phyloP scores from a whole-genome alignment of 2,329 filamentous ascomycete species.

The Mycosphaerella arachidis region DNA sequence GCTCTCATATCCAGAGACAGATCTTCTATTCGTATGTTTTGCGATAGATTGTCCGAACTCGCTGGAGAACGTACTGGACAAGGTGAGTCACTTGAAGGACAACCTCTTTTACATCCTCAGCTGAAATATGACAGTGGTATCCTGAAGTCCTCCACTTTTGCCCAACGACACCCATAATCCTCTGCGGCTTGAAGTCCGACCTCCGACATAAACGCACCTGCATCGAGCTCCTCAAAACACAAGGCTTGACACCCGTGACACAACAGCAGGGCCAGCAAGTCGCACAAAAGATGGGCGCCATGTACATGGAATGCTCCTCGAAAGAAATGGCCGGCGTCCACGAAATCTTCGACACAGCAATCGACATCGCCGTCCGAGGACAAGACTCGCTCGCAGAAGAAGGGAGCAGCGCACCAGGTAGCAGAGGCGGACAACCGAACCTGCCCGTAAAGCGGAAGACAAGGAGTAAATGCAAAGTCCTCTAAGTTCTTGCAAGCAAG shows the following conservation, averaged over 20 bases:
- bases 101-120: not conserved
- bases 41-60: slow-evolving; percentile 98
- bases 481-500: slow-evolving; percentile 48
- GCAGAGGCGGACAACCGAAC: slow-evolving; percentile 34
- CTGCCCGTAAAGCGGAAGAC: slow-evolving; percentile 62
- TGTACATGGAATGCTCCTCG: slow-evolving; percentile 97
- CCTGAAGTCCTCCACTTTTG: slow-evolving; percentile 99
- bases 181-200: slow-evolving; percentile 95
- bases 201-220: slow-evolving; percentile 92
- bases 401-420: slow-evolving; percentile 38
- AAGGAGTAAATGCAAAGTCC: slow-evolving; percentile 76
- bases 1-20: slow-evolving; percentile 95
- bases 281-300: slow-evolving; percentile 86
- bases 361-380: slow-evolving; percentile 81
- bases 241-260: slow-evolving; percentile 92
- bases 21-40: slow-evolving; percentile 97
- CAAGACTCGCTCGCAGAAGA: slow-evolving; percentile 44
- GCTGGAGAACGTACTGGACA: slow-evolving; percentile 96
- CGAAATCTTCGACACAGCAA: slow-evolving; percentile 90
- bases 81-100: slow-evolving; percentile 55
- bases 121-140: slow-evolving; percentile 69
- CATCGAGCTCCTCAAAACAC: slow-evolving; percentile 97
- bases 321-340: slow-evolving; percentile 96
- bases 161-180: slow-evolving; percentile 90
- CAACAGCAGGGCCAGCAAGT: slow-evolving; percentile 83